These are phyloP conservation scores for Penicillium goetzii DNA, from an alignment of 495 filamentous ascomycete genomes.

Conservation along the genomic window DNA sequence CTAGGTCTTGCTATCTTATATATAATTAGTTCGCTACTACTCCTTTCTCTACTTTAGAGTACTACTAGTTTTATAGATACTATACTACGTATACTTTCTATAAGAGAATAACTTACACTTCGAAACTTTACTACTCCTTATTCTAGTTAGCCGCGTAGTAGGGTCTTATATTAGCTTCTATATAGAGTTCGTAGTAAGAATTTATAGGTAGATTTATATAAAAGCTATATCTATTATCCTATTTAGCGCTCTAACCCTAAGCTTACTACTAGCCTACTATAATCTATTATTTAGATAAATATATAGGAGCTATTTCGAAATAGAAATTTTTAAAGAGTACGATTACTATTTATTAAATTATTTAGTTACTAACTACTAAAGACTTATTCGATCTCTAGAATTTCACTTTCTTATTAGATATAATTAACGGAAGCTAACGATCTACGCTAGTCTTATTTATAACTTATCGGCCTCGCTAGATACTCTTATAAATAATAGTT, in stretches of 20 bases:
- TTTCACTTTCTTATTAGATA: conserved; percentile 15
- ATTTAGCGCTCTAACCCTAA: neutral
- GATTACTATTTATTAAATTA: neutral
- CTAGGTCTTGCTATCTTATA: neutral
- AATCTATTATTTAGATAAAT: neutral
- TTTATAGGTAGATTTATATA: conserved; percentile 4
- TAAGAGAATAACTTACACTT: neutral
- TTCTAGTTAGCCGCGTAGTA: conserved; percentile 2
- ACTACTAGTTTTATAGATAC: neutral
- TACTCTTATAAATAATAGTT: conserved; percentile 16
- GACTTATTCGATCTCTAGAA: conserved; percentile 17
- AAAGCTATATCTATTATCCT: conserved; percentile 1
- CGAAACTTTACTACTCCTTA: conserved; percentile 1
- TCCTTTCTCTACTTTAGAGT: conserved; percentile 9
- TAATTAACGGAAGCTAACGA: neutral
- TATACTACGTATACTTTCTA: neutral
- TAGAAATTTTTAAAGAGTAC: conserved; percentile 7
- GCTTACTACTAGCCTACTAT: neutral
- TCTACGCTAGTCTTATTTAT: conserved; percentile 9
- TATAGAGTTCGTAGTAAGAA: neutral
- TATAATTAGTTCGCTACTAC: neutral
- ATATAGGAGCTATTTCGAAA: neutral
- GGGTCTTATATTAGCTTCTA: conserved; percentile 6
- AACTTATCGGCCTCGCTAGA: conserved; percentile 10
- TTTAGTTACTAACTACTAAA: conserved; percentile 7